Evolutionary conservation across 257 asterid species (phyloP), one percentile per base, ranked within the genome.

Genomic region (Knoxia roxburghii): DNA sequence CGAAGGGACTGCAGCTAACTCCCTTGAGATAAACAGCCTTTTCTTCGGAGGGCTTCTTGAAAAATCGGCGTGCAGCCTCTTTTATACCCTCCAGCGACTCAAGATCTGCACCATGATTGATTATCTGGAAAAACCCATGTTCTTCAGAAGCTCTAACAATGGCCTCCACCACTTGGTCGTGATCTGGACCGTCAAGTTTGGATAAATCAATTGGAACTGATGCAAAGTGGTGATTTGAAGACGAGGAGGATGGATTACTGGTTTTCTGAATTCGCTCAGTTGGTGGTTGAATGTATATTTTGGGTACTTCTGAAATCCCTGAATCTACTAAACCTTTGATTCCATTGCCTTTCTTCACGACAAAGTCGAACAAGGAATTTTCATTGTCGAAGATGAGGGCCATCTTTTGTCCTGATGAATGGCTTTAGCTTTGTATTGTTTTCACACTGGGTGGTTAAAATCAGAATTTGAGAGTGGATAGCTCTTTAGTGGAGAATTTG

Each of bases 11-110:
- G 13, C 72, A 68, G 12, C 77, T 78, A 0, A 48, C 54, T 53
- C 53, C 80, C 63, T 76, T 65, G 21, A 68, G 74, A 61, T 79
- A 79, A 68, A 72, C 33, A 9, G 76, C 74, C 60, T 79, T 79
- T n/a, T 65, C 48, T 29, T 59, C 65, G 5, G 81, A 51, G 20
- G 74, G 66, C 48, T 72, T 74, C 33, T 51, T 43, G 26, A 79
- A 76, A 64, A 76, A 72, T 0, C 27, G 50, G 39, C 72, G 80
- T 0, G 83, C 78, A 40, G 72, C 35, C 26, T 37, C 67, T 57
- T 75, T 75, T 8, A 79, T 51, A 0, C 64, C 37, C 32, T 72
- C 76, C 55, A 79, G 43, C 12, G 67, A 15, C n/a, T 72, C 73
- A 51, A 73, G 7, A 8, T 68, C 68, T 2, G 62, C 72, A 29